These are phyloP conservation scores for Diospyros kaki DNA, from an alignment of 148 eudicot species.

Conservation along the genomic window DNA sequence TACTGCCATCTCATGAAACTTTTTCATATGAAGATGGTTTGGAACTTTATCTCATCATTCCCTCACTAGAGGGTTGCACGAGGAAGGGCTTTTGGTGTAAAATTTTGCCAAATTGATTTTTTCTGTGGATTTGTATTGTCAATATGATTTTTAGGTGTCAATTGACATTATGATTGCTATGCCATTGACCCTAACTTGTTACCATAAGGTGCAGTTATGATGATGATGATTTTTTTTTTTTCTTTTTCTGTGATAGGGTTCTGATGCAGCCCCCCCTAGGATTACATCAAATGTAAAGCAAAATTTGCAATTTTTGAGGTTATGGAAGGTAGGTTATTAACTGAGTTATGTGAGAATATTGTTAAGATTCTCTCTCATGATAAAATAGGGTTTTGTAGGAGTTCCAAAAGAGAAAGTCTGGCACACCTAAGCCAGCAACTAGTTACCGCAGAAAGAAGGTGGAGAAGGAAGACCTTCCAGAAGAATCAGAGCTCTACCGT, in stretches of 20 bases:
- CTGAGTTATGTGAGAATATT: not conserved
- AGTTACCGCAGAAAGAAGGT: slow-evolving; percentile 84
- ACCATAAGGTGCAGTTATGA: too few species aligned
- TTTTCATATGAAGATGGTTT: too few species aligned
- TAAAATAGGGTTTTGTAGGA: slow-evolving; percentile 38
- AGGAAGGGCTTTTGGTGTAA: too few species aligned
- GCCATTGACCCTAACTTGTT: too few species aligned
- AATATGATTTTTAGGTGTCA: too few species aligned
- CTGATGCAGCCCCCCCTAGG: slow-evolving; percentile 76
- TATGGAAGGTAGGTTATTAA: slow-evolving; percentile 64
- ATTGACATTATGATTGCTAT: too few species aligned
- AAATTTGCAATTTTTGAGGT: slow-evolving; percentile 75
- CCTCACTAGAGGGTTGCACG: too few species aligned
- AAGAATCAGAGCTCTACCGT: slow-evolving; percentile 53
- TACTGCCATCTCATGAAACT: too few species aligned
- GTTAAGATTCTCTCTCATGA: slow-evolving; percentile 7
- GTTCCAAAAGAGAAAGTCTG: slow-evolving; percentile 53
- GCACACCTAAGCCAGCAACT: slow-evolving; percentile 74
- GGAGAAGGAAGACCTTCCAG: slow-evolving; percentile 88
- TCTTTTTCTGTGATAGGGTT: slow-evolving; percentile 33
- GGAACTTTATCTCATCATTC: too few species aligned
- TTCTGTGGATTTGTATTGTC: too few species aligned
- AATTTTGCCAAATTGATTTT: too few species aligned
- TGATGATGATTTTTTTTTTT: too few species aligned
- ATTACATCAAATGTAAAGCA: slow-evolving; percentile 93